A percentile compares a stretch with the other conserved stretches of the same genome.
These are phyloP conservation scores for Clavaria fumosa DNA, from an alignment of 768 basidiomycete genomes.

Conservation along the genomic window DNA sequence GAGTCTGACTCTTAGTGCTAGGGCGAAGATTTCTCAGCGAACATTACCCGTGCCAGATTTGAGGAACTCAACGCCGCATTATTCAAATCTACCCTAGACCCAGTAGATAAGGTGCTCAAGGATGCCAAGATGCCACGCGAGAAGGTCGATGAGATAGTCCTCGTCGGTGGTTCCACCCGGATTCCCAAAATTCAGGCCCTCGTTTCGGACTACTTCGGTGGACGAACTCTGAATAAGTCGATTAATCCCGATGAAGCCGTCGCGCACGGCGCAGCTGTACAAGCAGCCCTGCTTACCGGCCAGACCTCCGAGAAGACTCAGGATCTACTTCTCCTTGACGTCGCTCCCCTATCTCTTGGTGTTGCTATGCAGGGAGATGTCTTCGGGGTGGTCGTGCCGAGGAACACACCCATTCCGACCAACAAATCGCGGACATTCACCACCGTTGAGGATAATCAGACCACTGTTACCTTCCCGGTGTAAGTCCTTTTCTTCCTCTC, in stretches of 20 bases:
- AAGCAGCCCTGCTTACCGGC: slow-evolving; percentile 94
- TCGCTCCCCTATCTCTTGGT: slow-evolving; percentile 80
- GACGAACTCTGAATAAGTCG: slow-evolving; percentile 97
- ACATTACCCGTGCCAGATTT: slow-evolving; percentile 98
- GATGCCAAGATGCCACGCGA: slow-evolving; percentile 96
- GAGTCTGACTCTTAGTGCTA: slow-evolving; percentile 16
- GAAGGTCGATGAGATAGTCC: slow-evolving; percentile 98
- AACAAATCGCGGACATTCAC: slow-evolving; percentile 99
- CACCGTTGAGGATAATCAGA: slow-evolving; percentile 99
- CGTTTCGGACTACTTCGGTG: slow-evolving; percentile 96
- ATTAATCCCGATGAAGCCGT: slow-evolving; percentile 99
- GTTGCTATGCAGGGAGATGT: slow-evolving; percentile 99
- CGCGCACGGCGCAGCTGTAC: slow-evolving; percentile 96
- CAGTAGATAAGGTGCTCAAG: slow-evolving; percentile 97
- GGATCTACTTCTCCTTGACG: slow-evolving; percentile 90
- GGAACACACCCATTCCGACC: slow-evolving; percentile 98
- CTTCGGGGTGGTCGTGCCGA: slow-evolving; percentile 98
- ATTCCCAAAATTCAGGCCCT: slow-evolving; percentile 96
- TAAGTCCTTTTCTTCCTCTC: slow-evolving; percentile 21
- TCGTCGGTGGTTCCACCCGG: slow-evolving; percentile 97
- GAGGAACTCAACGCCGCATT: slow-evolving; percentile 94
- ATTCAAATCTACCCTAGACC: slow-evolving; percentile 97
- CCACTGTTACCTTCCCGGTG: slow-evolving; percentile 99
- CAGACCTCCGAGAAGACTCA: slow-evolving; percentile 98
- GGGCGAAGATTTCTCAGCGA: slow-evolving; percentile 97